Evolutionary conservation across 768 basidiomycete genomes (phyloP).

Genomic region (Boletellus emodensis): DNA sequence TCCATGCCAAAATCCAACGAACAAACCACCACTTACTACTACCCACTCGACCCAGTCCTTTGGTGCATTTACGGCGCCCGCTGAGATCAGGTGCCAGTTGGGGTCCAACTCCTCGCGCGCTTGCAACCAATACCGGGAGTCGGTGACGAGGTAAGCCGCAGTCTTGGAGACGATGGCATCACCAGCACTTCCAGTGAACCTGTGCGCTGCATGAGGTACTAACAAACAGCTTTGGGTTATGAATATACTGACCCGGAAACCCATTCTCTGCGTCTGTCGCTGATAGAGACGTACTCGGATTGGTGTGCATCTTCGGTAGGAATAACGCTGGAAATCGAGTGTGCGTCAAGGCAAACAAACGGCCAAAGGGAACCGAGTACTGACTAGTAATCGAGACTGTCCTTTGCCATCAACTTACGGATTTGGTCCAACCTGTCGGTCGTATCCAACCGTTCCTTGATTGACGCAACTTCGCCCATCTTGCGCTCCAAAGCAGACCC

Average conservation of each 20-base stretch:
- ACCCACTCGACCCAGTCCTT: constrained; percentile 82
- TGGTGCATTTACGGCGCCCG: constrained; percentile 49
- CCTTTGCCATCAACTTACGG: constrained; percentile 62
- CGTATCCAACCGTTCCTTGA: constrained; percentile 54
- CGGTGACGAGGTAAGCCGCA: constrained; percentile 70
- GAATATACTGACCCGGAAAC: constrained; percentile 61
- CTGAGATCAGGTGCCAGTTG: constrained; percentile 68
- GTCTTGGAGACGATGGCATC: constrained; percentile 64
- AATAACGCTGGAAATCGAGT: constrained; percentile 48
- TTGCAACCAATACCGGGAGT: constrained; percentile 83
- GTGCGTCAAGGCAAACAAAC: constrained; percentile 4
- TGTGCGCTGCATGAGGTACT: constrained; percentile 25
- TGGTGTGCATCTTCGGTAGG: constrained; percentile 81
- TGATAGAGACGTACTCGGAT: constrained; percentile 74
- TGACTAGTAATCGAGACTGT: constrained; percentile 73
- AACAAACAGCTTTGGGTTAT: constrained; percentile 26
- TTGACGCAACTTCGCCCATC: constrained; percentile 56
- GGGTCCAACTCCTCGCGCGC: constrained; percentile 64
- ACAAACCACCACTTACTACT: constrained; percentile 38
- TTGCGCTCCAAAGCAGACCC: constrained; percentile 72
- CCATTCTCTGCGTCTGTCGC: constrained; percentile 75
- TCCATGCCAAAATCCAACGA: neutral
- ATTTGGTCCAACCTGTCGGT: constrained; percentile 55
- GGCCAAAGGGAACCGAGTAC: constrained; percentile 25
- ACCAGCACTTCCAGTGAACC: constrained; percentile 66